Conservation (phyloP, 495 filamentous ascomycete genomes). For the Daldinia decipiens region DNA sequence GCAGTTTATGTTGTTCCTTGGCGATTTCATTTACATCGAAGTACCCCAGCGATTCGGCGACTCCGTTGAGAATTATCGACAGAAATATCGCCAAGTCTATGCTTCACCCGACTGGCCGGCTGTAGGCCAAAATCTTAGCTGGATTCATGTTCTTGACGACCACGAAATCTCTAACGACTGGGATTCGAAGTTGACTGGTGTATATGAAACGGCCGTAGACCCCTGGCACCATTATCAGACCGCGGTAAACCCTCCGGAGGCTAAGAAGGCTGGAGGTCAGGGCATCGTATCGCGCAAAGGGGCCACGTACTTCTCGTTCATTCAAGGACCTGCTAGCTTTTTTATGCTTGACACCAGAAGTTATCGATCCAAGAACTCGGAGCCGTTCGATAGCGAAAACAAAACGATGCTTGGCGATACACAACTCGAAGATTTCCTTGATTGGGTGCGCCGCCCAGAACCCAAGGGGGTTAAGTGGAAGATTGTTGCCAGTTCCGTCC, state of each 20-base stretch:
- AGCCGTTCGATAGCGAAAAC: conserved; percentile 60
- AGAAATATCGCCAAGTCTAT: conserved; percentile 93
- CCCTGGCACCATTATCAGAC: conserved; percentile 89
- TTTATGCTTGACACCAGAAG: conserved; percentile 94
- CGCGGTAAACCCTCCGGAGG: conserved; percentile 79
- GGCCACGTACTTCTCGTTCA: conserved; percentile 86
- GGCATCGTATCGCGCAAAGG: conserved; percentile 52
- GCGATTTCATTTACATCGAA: conserved; percentile 99
- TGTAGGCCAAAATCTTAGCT: conserved; percentile 77
- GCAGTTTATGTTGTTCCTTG: conserved; percentile 96
- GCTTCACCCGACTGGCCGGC: conserved; percentile 87
- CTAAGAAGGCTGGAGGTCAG: conserved; percentile 51
- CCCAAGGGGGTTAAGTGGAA: conserved; percentile 89
- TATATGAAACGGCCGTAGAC: conserved; percentile 73
- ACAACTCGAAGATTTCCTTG: conserved; percentile 81
- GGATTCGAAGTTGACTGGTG: conserved; percentile 44
- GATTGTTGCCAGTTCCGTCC: conserved; percentile 84
- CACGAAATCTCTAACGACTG: conserved; percentile 82
- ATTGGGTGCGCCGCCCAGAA: conserved; percentile 75
- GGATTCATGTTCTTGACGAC: conserved; percentile 96
- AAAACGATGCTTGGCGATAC: conserved; percentile 88
- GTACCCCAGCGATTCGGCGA: conserved; percentile 82
- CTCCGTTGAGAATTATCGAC: conserved; percentile 77
- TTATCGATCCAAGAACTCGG: conserved; percentile 73
- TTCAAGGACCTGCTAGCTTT: conserved; percentile 88